These are phyloP conservation scores for Talaromyces albobiverticillius DNA, from an alignment of 2,329 filamentous ascomycete genomes.

Conservation along the genomic window DNA sequence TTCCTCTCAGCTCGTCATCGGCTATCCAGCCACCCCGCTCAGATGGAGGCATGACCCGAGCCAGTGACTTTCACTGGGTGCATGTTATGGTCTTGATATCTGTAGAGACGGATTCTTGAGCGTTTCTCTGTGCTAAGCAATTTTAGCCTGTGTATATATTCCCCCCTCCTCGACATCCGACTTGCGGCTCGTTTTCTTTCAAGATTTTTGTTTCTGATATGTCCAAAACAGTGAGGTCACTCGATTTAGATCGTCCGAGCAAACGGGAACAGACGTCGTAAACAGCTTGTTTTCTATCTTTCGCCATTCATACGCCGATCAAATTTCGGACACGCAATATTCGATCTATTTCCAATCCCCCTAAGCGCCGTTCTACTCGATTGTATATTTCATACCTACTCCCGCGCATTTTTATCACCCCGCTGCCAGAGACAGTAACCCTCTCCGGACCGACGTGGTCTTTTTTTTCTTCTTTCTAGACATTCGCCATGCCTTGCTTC, in stretches of 20 bases:
- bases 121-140: neutral
- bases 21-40: slow-evolving; percentile 15
- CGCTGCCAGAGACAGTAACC: too few relatives aligned
- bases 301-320: neutral
- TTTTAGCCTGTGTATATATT: neutral
- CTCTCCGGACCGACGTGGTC: too few relatives aligned
- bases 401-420: too few relatives aligned
- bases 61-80: slow-evolving; percentile 16
- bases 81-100: slow-evolving; percentile 9
- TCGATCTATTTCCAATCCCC: too few relatives aligned
- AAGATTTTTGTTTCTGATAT: neutral
- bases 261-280: too few relatives aligned
- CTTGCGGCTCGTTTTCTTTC: neutral
- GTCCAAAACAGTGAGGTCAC: neutral
- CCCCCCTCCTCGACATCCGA: neutral
- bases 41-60: slow-evolving; percentile 17
- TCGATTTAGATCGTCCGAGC: neutral
- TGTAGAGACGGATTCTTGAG: neutral
- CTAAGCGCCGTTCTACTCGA: too few relatives aligned
- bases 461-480: neutral
- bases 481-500: slow-evolving; percentile 81
- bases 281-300: neutral
- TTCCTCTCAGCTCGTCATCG: too few relatives aligned
- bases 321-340: too few relatives aligned
- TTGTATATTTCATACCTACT: too few relatives aligned